Conservation (phyloP, 2,329 filamentous ascomycete genomes). For the Pseudocercospora macadamiae region DNA sequence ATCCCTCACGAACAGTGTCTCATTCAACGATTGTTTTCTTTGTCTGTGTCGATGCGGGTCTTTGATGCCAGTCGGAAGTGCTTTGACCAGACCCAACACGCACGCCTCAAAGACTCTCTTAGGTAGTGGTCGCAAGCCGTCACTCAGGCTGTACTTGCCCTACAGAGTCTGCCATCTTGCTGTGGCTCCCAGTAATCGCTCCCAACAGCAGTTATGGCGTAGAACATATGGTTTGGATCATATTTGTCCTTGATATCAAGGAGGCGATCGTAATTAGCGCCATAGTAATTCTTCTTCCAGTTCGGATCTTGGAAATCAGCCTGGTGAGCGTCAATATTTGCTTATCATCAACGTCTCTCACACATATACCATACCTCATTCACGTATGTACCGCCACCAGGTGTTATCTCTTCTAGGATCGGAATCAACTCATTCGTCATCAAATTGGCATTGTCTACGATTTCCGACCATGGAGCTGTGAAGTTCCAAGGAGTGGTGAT, state of each 20-base stretch:
- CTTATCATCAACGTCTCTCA: too few relatives aligned
- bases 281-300: constrained; percentile 48
- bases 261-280: constrained; percentile 44
- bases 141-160: too few relatives aligned
- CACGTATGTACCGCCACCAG: constrained; percentile 45
- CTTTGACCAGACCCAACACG: too few relatives aligned
- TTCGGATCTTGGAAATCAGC: constrained; percentile 46
- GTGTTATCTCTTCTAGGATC: constrained; percentile 44
- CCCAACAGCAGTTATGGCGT: constrained; percentile 44
- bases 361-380: constrained; percentile 48
- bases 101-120: too few relatives aligned
- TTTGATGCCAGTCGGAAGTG: too few relatives aligned
- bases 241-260: constrained; percentile 45
- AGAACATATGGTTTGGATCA: constrained; percentile 47
- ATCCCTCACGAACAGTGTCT: too few relatives aligned
- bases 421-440: constrained; percentile 48
- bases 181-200: constrained; percentile 41
- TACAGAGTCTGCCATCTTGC: constrained; percentile 28
- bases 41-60: too few relatives aligned
- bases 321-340: constrained; percentile 15
- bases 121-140: too few relatives aligned
- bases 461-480: constrained; percentile 42
- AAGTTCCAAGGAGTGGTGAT: constrained; percentile 44
- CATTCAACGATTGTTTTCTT: too few relatives aligned
- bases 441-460: constrained; percentile 40